Conservation (phyloP, 2,329 filamentous ascomycete species). For the Sporothrix phasma region DNA sequence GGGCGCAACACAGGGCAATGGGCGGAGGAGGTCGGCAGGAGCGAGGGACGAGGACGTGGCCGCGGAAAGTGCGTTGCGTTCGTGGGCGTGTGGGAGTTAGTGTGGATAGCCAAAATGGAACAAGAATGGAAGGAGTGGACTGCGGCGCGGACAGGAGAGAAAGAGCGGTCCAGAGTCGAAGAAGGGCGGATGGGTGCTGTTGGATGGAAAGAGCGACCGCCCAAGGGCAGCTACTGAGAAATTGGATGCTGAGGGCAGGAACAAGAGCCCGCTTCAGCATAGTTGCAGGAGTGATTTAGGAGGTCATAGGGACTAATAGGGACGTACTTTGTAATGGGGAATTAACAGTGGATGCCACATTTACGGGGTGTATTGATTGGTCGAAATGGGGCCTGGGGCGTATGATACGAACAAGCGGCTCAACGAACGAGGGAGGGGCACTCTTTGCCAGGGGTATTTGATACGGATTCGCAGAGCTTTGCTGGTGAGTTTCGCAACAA, state of each 20-base stretch:
- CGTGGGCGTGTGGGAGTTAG: background rate
- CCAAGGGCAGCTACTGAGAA: background rate
- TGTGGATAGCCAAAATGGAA: conserved; percentile 1
- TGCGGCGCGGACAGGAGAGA: background rate
- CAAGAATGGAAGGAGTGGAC: background rate
- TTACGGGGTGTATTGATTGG: background rate
- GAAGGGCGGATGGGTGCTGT: background rate
- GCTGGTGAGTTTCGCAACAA: background rate
- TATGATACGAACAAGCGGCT: background rate
- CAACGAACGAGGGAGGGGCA: background rate
- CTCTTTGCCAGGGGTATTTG: background rate
- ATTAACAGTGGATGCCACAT: conserved; percentile 1
- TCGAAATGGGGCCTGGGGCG: background rate
- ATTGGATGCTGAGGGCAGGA: conserved; percentile 3
- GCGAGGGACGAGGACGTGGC: background rate
- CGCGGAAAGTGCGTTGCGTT: background rate
- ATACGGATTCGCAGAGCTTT: background rate
- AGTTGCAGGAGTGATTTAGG: background rate
- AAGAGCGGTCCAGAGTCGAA: conserved; percentile 3
- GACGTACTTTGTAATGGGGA: too few relatives aligned
- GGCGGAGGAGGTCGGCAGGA: conserved; percentile 2
- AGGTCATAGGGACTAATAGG: background rate
- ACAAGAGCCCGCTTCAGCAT: background rate
- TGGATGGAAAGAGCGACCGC: background rate
- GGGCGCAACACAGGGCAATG: background rate